These are phyloP conservation scores for Pistacia atlantica DNA, from an alignment of 345 rosid genomes.

Conservation along the genomic window DNA sequence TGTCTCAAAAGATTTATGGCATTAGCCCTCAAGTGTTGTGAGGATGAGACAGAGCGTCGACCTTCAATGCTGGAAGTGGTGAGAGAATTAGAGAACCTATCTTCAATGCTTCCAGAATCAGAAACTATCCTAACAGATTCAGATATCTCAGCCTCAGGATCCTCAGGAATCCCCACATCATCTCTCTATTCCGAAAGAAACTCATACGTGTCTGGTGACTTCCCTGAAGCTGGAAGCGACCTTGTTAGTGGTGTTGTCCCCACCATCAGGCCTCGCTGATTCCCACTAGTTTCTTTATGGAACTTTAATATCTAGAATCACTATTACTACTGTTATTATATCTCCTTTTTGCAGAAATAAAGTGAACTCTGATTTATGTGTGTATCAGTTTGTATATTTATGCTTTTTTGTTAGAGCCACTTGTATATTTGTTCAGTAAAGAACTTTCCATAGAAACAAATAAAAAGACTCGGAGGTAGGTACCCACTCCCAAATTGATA, in stretches of 20 bases:
- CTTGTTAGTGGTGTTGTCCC: constrained; percentile 56
- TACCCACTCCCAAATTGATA: no score
- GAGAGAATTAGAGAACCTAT: constrained; percentile 49
- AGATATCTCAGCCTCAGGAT: constrained; percentile 20
- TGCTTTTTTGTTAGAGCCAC: no score
- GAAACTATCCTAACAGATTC: constrained; percentile 20
- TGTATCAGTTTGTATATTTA: background rate
- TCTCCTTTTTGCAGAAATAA: background rate
- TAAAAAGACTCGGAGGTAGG: background rate
- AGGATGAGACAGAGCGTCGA: constrained; percentile 33
- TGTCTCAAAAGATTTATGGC: constrained; percentile 41
- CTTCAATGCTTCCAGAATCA: constrained; percentile 26
- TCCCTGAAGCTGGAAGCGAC: constrained; percentile 33
- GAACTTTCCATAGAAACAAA: no score
- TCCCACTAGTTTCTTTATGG: background rate
- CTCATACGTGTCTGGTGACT: constrained; percentile 5
- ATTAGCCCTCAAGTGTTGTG: constrained; percentile 46
- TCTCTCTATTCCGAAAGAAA: constrained; percentile 13
- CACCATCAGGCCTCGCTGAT: constrained; percentile 47
- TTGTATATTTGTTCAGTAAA: no score
- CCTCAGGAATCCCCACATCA: constrained; percentile 13
- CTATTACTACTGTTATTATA: no score
- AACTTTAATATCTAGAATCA: background rate
- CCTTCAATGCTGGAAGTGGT: constrained; percentile 51
- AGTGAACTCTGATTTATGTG: background rate